Base-by-base conservation (phyloP, 371 early-diverging fungal species). In the Apophysomyces variabilis region DNA sequence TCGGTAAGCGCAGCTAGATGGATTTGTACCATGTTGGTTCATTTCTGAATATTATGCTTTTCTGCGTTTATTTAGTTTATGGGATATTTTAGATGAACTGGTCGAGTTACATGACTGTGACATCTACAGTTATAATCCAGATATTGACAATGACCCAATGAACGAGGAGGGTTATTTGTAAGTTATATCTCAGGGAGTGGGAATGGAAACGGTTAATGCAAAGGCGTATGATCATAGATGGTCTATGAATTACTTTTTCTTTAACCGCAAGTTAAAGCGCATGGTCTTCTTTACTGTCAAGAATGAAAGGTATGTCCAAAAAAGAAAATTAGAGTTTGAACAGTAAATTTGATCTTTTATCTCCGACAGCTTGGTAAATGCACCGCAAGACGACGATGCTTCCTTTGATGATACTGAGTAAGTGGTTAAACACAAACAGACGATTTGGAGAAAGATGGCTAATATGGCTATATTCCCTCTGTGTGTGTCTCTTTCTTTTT, bases 211-310 rank as follows among this genome's bases (percentile, higher is more conserved):
- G 7, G 1, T 18, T 18, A 21, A 50, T 21, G 21, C 43, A 43
- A 43, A 43, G 14, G 14, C 14, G 38, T 18, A 12, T 35, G 32
- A 39, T 61, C 1, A 14, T 68, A 93, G 93, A 41, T 95, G 95
- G 96, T 93, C 93, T 36, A 91, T 95, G 79, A 94, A 96, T 82
- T 94, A 93, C 82, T 96, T 97, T 67, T 96, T 97, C 81, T 92
- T 89, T 67, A 96, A 97, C 78, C 88, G 91, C 61, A 89, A 91
- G 66, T 78, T 93, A 66, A 96, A 95, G 76, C 83, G 96, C 61
- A 91, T 97, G 64, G 83, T 96, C 7, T 96, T 93, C 71, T 94
- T 97, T 72, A 91, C 94, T 1, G 89, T 89, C 38, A 88, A 92
- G 44, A 92, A 93, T 46, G 88, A 94, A 68, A 94, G 94, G 91